Conservation (phyloP, 1,284 basidiomycete genomes). For the Marasmius fiardii region DNA sequence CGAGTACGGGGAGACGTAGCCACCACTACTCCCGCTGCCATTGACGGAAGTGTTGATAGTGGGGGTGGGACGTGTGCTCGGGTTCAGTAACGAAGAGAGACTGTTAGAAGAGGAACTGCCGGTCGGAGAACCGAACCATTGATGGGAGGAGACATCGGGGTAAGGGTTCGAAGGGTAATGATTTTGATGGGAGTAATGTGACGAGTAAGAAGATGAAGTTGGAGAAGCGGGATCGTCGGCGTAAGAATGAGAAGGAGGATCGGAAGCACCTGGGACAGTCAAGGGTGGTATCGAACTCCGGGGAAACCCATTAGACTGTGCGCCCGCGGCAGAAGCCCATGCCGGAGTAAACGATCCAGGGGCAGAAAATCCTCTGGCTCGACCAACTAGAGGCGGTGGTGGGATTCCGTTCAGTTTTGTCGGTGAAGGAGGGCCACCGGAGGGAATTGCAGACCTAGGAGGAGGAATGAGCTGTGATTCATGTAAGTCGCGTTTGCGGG, state of each 20-base stretch:
- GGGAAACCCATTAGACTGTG: slow-evolving; percentile 36
- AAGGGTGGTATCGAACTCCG: slow-evolving; percentile 70
- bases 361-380: slow-evolving; percentile 75
- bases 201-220: slow-evolving; percentile 50
- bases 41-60: slow-evolving; percentile 59
- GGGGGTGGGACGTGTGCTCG: slow-evolving; percentile 53
- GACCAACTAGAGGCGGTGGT: slow-evolving; percentile 34
- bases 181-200: slow-evolving; percentile 46
- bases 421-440: slow-evolving; percentile 53
- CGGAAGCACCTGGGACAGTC: slow-evolving; percentile 62
- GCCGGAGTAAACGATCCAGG: slow-evolving; percentile 74
- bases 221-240: slow-evolving; percentile 63
- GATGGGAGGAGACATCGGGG: slow-evolving; percentile 3
- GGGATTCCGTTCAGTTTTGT: slow-evolving; percentile 11
- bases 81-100: slow-evolving; percentile 77
- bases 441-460: slow-evolving; percentile 62
- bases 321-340: slow-evolving; percentile 37
- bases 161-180: slow-evolving; percentile 18
- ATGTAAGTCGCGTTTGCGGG: slow-evolving; percentile 68
- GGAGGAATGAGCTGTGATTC: slow-evolving; percentile 60
- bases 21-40: slow-evolving; percentile 4
- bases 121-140: slow-evolving; percentile 50
- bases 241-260: slow-evolving; percentile 56
- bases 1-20: slow-evolving; percentile 61
- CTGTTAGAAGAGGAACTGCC: slow-evolving; percentile 65